Conservation (phyloP, 2,329 filamentous ascomycete species). For the Aspergillus spinulosporus region DNA sequence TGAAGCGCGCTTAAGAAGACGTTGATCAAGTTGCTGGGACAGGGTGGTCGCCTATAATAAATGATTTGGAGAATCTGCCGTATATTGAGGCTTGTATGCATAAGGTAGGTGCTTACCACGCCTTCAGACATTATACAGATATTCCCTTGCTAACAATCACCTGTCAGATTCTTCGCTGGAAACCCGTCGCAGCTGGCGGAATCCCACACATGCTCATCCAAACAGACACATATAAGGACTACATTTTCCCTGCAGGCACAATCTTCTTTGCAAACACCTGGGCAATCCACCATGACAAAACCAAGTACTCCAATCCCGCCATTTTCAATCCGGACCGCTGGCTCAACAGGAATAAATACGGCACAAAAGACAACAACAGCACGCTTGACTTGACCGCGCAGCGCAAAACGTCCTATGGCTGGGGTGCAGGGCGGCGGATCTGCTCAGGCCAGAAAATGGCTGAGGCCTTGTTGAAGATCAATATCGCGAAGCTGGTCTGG, state of each 20-base stretch:
- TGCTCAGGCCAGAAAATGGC: conserved; percentile 10
- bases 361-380: not conserved
- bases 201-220: conserved; percentile 10
- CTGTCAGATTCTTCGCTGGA: conserved; percentile 3
- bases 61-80: not conserved
- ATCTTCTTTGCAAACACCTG: conserved; percentile 7
- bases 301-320: not conserved
- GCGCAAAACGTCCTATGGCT: conserved; percentile 6
- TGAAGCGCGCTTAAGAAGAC: not conserved
- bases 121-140: no score
- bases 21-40: not conserved
- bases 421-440: conserved; percentile 7
- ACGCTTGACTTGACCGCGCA: not conserved
- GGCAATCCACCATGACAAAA: conserved; percentile 7
- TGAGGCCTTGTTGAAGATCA: conserved; percentile 8
- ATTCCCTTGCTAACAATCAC: no score
- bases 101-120: not conserved
- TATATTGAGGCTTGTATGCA: conserved; percentile 12
- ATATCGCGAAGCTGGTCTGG: conserved; percentile 7
- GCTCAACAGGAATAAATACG: not conserved
- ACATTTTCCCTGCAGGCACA: not conserved
- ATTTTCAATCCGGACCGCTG: conserved; percentile 3
- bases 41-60: not conserved
- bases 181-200: conserved; percentile 7
- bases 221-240: conserved; percentile 6